Evolutionary conservation across 495 filamentous ascomycete species (phyloP).

Genomic region (Cladorrhinum samala): DNA sequence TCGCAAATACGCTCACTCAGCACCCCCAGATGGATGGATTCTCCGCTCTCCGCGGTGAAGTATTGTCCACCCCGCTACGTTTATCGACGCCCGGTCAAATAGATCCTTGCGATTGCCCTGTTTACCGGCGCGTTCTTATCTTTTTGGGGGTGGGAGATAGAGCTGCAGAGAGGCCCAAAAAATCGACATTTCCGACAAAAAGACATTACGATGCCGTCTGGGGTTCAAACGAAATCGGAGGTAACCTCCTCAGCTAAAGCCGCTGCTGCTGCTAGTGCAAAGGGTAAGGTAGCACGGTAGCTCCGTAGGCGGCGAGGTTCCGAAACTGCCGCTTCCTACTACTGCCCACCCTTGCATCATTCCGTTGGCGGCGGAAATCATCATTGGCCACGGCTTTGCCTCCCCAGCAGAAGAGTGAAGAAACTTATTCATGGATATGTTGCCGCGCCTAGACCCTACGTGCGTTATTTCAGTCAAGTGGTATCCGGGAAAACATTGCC

Average conservation of each 20-base stretch:
- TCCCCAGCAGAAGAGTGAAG: background rate
- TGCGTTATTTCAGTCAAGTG: background rate
- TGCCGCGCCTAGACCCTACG: background rate
- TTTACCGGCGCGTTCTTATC: no score
- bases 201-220: no score
- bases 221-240: constrained; percentile 4
- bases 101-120: no score
- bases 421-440: constrained; percentile 6
- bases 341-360: no score
- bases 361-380: background rate
- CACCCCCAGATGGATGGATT: background rate
- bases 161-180: background rate
- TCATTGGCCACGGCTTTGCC: constrained; percentile 12
- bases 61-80: background rate
- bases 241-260: background rate
- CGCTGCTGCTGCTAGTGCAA: background rate
- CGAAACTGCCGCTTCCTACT: background rate
- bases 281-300: background rate
- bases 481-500: no score
- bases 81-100: no score
- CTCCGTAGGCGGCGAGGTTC: constrained; percentile 1
- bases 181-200: background rate
- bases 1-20: constrained; percentile 2
- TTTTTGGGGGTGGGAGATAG: background rate
- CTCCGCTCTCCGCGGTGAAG: constrained; percentile 5